Base-by-base conservation (phyloP, 78 protist genomes). In the Dictyostelium firmibasis region DNA sequence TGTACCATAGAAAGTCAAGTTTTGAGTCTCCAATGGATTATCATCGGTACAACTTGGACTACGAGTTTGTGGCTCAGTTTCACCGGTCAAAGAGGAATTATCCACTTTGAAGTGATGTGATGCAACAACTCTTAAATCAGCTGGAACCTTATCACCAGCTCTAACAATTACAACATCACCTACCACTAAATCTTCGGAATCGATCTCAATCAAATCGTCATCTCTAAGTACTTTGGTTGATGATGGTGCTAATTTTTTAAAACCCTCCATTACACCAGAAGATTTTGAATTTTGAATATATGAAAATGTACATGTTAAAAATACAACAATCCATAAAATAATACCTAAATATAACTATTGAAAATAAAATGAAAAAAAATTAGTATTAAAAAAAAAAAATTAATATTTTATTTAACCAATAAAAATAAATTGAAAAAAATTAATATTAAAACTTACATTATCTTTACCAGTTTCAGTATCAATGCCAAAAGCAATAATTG, bases 21-120 rank as follows among this genome's bases (percentile, higher is more conserved):
- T 97, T 35, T 36, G 67, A 4, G 99, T 93, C 82, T 98, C 99
- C 44, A 94, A 76, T 33, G 97, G 94, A 86, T 85, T 97, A 3
- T 87, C 92, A 86, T 92, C 76, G 2, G 97, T 85, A 67, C 84
- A 75, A 64, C 77, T 88, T 23, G 57, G 29, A 69, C 77, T 84
- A 33, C 98, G 89, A 23, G 96, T 43, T 44, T 84, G 97, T 23
- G 99, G 99, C 75, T 98, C 99, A 23, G 92, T 5, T 78, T 99
- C 99, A 11, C 99, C 99, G 10, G 99, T 98, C 70, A 99, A 91
- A 2, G 98, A 96, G 6, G 99, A 62, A 47, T 98, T 95, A 85
- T 98, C 99, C 13, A 97, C 97, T 69, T 95, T 89, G 64, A 89
- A 82, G 44, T 89, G 93, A 78, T 95, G 86, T 25, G 84, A 84